These are phyloP conservation scores for Amyloporia xantha DNA, from an alignment of 768 basidiomycete genomes.

Conservation along the genomic window DNA sequence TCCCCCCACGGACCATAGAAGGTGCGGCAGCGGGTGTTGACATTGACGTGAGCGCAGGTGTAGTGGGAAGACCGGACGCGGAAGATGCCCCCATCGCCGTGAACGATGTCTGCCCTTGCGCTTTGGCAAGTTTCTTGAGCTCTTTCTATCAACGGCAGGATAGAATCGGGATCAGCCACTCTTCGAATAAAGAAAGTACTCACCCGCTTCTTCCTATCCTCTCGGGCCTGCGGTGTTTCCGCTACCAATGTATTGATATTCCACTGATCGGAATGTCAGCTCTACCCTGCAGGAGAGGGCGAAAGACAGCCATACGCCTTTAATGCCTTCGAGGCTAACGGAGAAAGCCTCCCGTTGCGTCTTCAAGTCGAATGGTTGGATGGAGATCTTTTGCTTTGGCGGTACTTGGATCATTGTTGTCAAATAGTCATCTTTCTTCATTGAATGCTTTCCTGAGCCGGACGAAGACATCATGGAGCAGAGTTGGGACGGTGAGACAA, in stretches of 20 bases:
- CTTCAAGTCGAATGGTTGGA: slow-evolving; percentile 54
- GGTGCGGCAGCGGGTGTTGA: slow-evolving; percentile 2
- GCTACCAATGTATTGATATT: slow-evolving; percentile 53
- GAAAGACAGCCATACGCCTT: slow-evolving; percentile 47
- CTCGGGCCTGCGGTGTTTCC: slow-evolving; percentile 68
- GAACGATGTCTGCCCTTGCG: slow-evolving; percentile 30
- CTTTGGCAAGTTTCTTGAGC: slow-evolving; percentile 59
- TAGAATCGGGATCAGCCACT: slow-evolving; percentile 1
- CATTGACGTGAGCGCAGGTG: slow-evolving; percentile 8
- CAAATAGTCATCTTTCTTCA: slow-evolving; percentile 74
- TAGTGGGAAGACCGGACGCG: slow-evolving; percentile 8
- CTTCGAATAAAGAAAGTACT: slow-evolving; percentile 24
- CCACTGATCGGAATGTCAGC: slow-evolving; percentile 42
- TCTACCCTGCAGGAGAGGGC: slow-evolving; percentile 4
- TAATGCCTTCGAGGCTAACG: slow-evolving; percentile 64
- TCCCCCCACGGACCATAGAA: slow-evolving; percentile 17
- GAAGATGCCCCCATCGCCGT: slow-evolving; percentile 3
- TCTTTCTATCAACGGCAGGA: slow-evolving; percentile 47
- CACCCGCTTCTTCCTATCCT: slow-evolving; percentile 73
- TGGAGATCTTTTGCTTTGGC: slow-evolving; percentile 61
- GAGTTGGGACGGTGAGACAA: not conserved
- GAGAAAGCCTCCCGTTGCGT: slow-evolving; percentile 71
- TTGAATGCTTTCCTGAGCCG: slow-evolving; percentile 62
- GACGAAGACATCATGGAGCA: slow-evolving; percentile 2
- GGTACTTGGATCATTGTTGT: slow-evolving; percentile 59